A percentile compares a stretch with the other conserved stretches of the same genome.
These are phyloP conservation scores for Jasminum sambac DNA, from an alignment of 257 asterid species.

Conservation along the genomic window DNA sequence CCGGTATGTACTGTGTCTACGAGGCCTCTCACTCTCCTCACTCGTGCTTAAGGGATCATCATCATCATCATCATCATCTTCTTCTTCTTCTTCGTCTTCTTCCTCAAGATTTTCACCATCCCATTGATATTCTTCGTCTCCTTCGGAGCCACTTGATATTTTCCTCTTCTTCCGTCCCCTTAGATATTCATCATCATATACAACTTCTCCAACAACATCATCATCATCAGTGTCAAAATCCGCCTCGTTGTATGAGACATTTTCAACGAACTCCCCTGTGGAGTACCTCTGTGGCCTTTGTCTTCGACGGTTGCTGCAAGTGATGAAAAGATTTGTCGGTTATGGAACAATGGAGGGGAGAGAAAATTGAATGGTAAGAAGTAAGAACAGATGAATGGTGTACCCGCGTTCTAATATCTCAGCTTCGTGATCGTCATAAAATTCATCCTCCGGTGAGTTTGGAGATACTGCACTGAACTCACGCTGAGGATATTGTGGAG, in stretches of 20 bases:
- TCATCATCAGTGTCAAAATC: conserved; percentile 84
- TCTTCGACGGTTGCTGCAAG: conserved; percentile 65
- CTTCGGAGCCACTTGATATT: conserved; percentile 83
- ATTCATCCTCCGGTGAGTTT: conserved; percentile 55
- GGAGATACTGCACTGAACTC: conserved; percentile 58
- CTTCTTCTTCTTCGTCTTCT: conserved; percentile 70
- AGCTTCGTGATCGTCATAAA: conserved; percentile 43
- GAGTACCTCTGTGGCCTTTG: conserved; percentile 75
- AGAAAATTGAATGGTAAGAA: background rate
- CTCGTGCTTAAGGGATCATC: conserved; percentile 50
- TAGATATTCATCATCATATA: conserved; percentile 80
- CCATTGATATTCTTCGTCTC: conserved; percentile 80
- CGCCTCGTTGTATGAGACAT: conserved; percentile 63
- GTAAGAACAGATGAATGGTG: background rate
- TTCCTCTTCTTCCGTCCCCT: conserved; percentile 59
- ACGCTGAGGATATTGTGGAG: conserved; percentile 52
- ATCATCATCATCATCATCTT: conserved; percentile 61
- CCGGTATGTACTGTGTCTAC: conserved; percentile 35
- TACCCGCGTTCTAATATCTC: conserved; percentile 78
- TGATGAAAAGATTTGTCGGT: conserved; percentile 12
- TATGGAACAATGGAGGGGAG: background rate
- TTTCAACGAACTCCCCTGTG: conserved; percentile 62
- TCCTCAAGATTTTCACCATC: conserved; percentile 78
- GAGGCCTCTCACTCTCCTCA: conserved; percentile 62
- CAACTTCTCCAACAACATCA: conserved; percentile 86